These are phyloP conservation scores for Scytalidium sp. DNA, from an alignment of 2,329 filamentous ascomycete species.

Conservation along the genomic window DNA sequence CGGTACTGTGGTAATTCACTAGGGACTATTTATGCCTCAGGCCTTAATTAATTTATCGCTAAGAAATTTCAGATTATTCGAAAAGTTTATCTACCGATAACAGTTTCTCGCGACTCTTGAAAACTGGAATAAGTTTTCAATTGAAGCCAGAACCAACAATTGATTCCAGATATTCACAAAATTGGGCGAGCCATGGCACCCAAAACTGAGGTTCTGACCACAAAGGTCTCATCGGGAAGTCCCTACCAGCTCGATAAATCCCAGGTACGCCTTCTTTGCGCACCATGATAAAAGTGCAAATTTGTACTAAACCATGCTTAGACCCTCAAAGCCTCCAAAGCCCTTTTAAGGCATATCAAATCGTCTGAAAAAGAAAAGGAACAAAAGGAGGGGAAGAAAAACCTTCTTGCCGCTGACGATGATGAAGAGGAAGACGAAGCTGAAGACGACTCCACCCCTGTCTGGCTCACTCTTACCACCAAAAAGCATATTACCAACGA, in stretches of 20 bases:
- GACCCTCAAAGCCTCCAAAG: slow-evolving; percentile 61
- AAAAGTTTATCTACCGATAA: background rate
- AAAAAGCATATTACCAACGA: slow-evolving; percentile 69
- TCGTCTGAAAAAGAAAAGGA: slow-evolving; percentile 47
- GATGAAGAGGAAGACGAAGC: slow-evolving; percentile 43
- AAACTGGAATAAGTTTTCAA: background rate
- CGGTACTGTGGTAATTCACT: too few species aligned
- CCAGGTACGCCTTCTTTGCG: slow-evolving; percentile 22
- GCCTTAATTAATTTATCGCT: background rate
- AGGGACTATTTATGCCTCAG: background rate
- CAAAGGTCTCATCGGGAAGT: slow-evolving; percentile 28
- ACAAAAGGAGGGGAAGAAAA: slow-evolving; percentile 47
- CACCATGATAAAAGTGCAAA: background rate
- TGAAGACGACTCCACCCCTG: slow-evolving; percentile 44
- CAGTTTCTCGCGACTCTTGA: background rate
- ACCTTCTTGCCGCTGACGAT: slow-evolving; percentile 46
- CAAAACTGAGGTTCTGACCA: slow-evolving; percentile 24
- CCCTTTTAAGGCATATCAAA: slow-evolving; percentile 60
- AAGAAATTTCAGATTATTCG: background rate
- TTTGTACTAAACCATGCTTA: slow-evolving; percentile 24
- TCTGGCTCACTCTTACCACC: slow-evolving; percentile 62
- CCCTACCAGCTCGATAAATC: slow-evolving; percentile 29
- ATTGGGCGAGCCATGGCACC: slow-evolving; percentile 21
- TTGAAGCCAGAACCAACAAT: background rate
- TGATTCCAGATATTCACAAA: background rate